A percentile compares a stretch with the other conserved stretches of the same genome.
These are phyloP conservation scores for Hibiscus syriacus DNA, from an alignment of 345 rosid species.

Conservation along the genomic window DNA sequence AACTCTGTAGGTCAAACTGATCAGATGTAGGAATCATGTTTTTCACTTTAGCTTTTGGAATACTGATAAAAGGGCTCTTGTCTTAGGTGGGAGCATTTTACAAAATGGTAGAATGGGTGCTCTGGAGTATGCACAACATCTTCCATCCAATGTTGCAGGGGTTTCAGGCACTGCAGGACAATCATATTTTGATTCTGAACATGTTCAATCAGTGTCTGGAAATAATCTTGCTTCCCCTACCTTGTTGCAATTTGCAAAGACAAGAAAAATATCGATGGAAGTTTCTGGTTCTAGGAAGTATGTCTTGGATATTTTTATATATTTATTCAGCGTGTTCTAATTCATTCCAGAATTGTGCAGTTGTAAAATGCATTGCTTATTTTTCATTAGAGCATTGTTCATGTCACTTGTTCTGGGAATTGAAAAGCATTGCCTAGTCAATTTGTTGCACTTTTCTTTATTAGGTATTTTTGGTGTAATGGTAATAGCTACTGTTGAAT, in stretches of 20 bases:
- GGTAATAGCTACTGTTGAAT: not conserved
- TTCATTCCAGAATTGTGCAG: not conserved
- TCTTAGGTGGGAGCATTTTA: constrained; percentile 35
- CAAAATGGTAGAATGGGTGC: constrained; percentile 27
- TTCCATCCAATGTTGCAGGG: constrained; percentile 44
- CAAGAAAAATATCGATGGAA: constrained; percentile 85
- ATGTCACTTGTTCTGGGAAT: not conserved
- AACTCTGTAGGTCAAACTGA: not conserved
- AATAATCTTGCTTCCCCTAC: constrained; percentile 55
- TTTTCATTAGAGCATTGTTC: not conserved
- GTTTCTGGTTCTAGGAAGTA: constrained; percentile 85
- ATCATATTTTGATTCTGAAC: constrained; percentile 57
- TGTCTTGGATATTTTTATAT: constrained; percentile 17
- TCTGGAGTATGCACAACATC: constrained; percentile 31
- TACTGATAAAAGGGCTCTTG: constrained; percentile 30
- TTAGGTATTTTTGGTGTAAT: not conserved
- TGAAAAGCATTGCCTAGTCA: not conserved
- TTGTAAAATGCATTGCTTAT: not conserved
- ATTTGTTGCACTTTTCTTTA: not conserved
- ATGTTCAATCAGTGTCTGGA: constrained; percentile 55
- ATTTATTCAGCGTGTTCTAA: not conserved
- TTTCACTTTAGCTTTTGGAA: constrained; percentile 6
- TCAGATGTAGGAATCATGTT: not conserved
- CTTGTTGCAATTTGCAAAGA: constrained; percentile 83
- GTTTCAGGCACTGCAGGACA: constrained; percentile 42